These are phyloP conservation scores for Aspergillus ostianus DNA, from an alignment of 495 filamentous ascomycete species.

Conservation along the genomic window DNA sequence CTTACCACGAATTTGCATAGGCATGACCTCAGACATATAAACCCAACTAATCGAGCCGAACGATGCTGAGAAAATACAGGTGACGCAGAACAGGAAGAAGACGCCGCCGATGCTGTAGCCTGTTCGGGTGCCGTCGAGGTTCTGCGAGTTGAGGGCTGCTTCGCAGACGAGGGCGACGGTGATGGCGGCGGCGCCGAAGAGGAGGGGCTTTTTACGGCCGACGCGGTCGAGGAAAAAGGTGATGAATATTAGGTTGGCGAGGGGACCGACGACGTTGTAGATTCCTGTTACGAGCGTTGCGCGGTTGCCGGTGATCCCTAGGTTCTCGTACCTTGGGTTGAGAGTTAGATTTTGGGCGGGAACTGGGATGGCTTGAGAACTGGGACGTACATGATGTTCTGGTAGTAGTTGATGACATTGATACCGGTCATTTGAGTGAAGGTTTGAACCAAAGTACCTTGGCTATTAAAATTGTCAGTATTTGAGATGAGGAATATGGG, in stretches of 20 bases:
- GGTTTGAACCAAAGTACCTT: conserved; percentile 32
- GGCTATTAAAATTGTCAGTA: conserved; percentile 13
- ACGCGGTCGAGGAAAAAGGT: conserved; percentile 39
- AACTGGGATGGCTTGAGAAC: conserved; percentile 16
- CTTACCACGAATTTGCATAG: conserved; percentile 47
- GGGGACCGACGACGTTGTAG: conserved; percentile 58
- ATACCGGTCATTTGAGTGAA: conserved; percentile 50
- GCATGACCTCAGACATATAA: conserved; percentile 51
- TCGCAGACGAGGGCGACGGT: conserved; percentile 43
- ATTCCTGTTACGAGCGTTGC: conserved; percentile 54
- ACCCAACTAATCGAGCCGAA: conserved; percentile 48
- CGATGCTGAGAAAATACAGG: conserved; percentile 42
- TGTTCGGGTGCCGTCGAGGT: conserved; percentile 29
- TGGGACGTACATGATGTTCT: conserved; percentile 55
- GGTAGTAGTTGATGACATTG: conserved; percentile 61
- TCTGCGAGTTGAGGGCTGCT: conserved; percentile 40
- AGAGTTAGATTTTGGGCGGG: neutral
- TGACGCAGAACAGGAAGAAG: conserved; percentile 49
- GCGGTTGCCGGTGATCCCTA: conserved; percentile 48
- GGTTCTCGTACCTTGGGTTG: neutral
- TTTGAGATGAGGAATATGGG: neutral
- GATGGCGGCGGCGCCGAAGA: conserved; percentile 42
- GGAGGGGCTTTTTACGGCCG: conserved; percentile 34
- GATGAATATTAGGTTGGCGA: conserved; percentile 48
- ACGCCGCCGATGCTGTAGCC: conserved; percentile 43